Evolutionary conservation across 352 stramenopile species (phyloP), one percentile per base, ranked within the genome.

Genomic region (Blastocystis hominis): DNA sequence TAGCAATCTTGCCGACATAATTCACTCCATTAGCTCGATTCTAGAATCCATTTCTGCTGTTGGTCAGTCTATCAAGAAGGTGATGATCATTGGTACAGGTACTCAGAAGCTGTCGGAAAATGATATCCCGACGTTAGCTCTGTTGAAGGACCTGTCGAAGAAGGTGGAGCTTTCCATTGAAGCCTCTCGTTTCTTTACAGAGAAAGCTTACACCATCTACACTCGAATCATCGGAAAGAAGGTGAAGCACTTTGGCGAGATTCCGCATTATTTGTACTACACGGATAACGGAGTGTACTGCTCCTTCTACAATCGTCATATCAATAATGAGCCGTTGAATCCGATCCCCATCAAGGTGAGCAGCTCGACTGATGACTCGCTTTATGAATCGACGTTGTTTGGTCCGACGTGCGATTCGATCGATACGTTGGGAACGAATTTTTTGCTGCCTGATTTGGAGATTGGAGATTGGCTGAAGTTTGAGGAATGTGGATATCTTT

Each of bases 361-460:
- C 9, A 61, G 46, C 55, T n/a, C 47, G 30, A 20, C 62, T 6
- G 42, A 36, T 24, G n/a, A 53, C 13, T 24, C 17, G 20, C 40
- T 77, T 36, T 77, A 55, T 53, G 44, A 56, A 0, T 77, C 24
- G 34, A 87, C 77, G 3, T 17, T 87, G 13, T 87, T 75, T 46
- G 77, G 77, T 59, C 77, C 77, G 0, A 87, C 77, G 5, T 87
- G 77, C 42, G 77, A 87, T 59, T 78, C 62, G n/a, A 87, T 87
- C 40, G 77, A 87, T 34, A 78, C 44, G 38, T 34, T 87, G 66
- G 77, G 77, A 20, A 56, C 59, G 24, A 24, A 75, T 44, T 87
- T 68, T 34, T 20, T n/a, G 24, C 40, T 87, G 10, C 77, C 77
- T 55, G 77, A 87, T n/a, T 34, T 87, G 38, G 30, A 47, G 44